Conservation (phyloP, 2,329 filamentous ascomycete genomes). For the Allantophomopsis lycopodina region DNA sequence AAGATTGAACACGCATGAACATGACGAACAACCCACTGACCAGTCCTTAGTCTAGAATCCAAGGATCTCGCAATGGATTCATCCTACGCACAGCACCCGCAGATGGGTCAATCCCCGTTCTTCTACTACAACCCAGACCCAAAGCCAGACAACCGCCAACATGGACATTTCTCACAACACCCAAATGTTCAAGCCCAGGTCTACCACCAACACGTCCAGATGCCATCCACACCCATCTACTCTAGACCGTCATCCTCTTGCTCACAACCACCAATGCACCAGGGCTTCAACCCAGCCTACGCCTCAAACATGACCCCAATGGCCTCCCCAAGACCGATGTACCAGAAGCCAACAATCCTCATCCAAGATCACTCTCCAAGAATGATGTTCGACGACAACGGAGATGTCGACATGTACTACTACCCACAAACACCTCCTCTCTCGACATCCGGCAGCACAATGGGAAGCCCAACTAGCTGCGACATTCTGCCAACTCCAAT, state of each 20-base stretch:
- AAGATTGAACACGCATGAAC: neutral
- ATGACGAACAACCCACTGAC: conserved; percentile 11
- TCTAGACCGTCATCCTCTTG: conserved; percentile 51
- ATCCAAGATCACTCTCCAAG: conserved; percentile 41
- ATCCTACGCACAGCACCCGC: conserved; percentile 20
- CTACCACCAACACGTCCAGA: conserved; percentile 36
- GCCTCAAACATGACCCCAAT: conserved; percentile 49
- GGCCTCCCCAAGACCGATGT: conserved; percentile 58
- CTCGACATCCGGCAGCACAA: conserved; percentile 71
- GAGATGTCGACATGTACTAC: conserved; percentile 44
- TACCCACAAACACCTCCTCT: conserved; percentile 80
- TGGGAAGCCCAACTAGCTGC: conserved; percentile 71
- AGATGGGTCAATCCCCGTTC: conserved; percentile 63
- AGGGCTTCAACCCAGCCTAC: conserved; percentile 14
- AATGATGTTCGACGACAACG: conserved; percentile 63
- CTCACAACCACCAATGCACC: conserved; percentile 37
- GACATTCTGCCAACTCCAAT: conserved; percentile 73
- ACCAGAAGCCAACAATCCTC: conserved; percentile 63
- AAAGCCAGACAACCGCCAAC: conserved; percentile 57
- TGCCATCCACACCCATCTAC: conserved; percentile 50
- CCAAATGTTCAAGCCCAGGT: conserved; percentile 35
- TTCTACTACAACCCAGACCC: conserved; percentile 79
- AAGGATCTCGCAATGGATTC: conserved; percentile 15
- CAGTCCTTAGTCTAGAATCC: conserved; percentile 4
- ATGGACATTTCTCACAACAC: conserved; percentile 60